Percentiles rank a stretch among this genome's conserved stretches.
phyloP scores from a whole-genome alignment of 1,139 yeast species.

The Williopsis jadinii region DNA sequence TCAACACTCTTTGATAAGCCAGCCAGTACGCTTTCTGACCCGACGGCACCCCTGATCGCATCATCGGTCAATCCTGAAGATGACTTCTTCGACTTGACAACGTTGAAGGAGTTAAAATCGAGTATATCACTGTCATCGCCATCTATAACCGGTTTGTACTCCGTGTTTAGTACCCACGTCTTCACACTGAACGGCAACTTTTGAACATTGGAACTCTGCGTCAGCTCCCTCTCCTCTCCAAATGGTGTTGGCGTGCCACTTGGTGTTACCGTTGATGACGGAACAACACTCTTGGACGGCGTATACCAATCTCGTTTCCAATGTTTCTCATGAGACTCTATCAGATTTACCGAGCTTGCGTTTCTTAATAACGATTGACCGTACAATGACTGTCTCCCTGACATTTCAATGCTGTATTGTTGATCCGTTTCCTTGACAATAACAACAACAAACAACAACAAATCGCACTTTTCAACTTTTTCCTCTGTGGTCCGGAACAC shows the following conservation, averaged over 20 bases:
- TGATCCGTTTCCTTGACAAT: too few species aligned
- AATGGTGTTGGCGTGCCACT: slow-evolving; percentile 26
- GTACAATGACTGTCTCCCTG: slow-evolving; percentile 28
- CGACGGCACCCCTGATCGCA: slow-evolving; percentile 62
- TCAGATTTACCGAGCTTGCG: slow-evolving; percentile 21
- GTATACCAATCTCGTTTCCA: slow-evolving; percentile 33
- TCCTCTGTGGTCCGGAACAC: too few species aligned
- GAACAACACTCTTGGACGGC: slow-evolving; percentile 21
- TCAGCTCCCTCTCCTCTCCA: slow-evolving; percentile 16
- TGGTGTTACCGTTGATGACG: slow-evolving; percentile 21
- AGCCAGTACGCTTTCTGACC: slow-evolving; percentile 39
- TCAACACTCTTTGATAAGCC: slow-evolving; percentile 31
- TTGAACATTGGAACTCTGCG: slow-evolving; percentile 19
- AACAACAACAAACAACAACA: too few species aligned
- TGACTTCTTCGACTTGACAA: slow-evolving; percentile 6
- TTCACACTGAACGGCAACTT: slow-evolving; percentile 31
- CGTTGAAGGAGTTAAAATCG: slow-evolving; percentile 24
- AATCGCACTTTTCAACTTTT: too few species aligned
- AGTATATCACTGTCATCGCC: slow-evolving; percentile 34
- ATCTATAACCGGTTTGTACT: slow-evolving; percentile 24
- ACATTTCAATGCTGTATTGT: slow-evolving; percentile 6
- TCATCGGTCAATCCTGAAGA: slow-evolving; percentile 40
- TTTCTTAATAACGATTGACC: slow-evolving; percentile 30
- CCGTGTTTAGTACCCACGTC: slow-evolving; percentile 36
- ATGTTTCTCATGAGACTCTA: slow-evolving; percentile 23